Base-by-base conservation (phyloP, 1,284 basidiomycete genomes). In the Coriolopsis trogii region DNA sequence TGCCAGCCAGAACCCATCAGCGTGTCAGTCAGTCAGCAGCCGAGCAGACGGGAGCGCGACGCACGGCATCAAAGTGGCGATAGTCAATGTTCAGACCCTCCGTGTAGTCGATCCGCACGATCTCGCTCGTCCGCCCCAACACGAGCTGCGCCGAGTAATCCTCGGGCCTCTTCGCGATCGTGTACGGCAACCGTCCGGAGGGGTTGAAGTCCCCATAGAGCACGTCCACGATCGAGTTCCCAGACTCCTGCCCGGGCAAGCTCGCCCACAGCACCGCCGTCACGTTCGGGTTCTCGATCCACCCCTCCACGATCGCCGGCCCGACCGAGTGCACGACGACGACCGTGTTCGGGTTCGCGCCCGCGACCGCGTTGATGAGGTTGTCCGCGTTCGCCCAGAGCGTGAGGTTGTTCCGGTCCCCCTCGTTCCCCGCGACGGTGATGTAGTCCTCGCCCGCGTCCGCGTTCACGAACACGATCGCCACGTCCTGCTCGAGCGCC, bases 281-380 rank as follows among this genome's bases (percentile, higher is more conserved):
- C 53, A 93, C 78, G 60, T 89, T 89, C 41, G 83, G 82, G 67
- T 89, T 78, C 2, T 92, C 84, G 55, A 91, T 84, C 91, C 91
- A 93, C 0, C 78, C 68, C 67, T 92, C 89, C 34, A 92, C 59
- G 51, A 85, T 82, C 25, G 90, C 71, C 0, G 88, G 85, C 0
- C 90, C 90, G 46, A 90, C 88, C 8, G 84, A 83, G 70, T 95
- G 86, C 21, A 88, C 78, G 29, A 95, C 79, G 15, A 95, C 92
- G 39, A 95, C 80, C 0, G 90, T 93, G 71, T 95, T 93, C 61
- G 79, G 79, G 70, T 87, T 87, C 56, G 76, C 71, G 3, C 74
- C 73, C 0, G 85, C 84, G 15, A 87, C 84, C 6, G 83, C 74
- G 3, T 71, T 66, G 26, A 88, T 76, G 21, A 89, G 76, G 8